A percentile compares a stretch with the other conserved stretches of the same genome.
Conservation (phyloP, 1,139 yeast genomes). For the Kodamaea alishanica region DNA sequence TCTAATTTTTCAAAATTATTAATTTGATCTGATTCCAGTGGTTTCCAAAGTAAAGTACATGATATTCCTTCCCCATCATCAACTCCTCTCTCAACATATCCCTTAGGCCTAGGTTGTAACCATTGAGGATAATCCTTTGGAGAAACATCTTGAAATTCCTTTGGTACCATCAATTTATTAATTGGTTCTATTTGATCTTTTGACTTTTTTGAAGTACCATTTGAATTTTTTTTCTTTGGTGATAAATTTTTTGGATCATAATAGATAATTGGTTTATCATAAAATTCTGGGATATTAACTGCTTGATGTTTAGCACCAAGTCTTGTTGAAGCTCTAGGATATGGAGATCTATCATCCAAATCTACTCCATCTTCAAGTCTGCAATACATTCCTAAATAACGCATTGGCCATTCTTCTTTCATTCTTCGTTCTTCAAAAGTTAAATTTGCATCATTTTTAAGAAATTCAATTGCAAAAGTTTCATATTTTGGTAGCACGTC, state of each 20-base stretch:
- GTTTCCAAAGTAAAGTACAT: conserved; percentile 65
- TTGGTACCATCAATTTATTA: conserved; percentile 43
- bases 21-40: conserved; percentile 31
- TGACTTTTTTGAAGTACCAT: conserved; percentile 15
- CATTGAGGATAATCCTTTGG: conserved; percentile 60
- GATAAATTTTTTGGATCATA: conserved; percentile 43
- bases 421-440: conserved; percentile 48
- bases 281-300: conserved; percentile 62
- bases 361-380: conserved; percentile 77
- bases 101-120: conserved; percentile 76
- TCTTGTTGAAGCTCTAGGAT: conserved; percentile 78
- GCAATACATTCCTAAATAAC: conserved; percentile 78
- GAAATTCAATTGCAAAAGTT: conserved; percentile 52
- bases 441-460: conserved; percentile 40
- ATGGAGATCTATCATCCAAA: conserved; percentile 68
- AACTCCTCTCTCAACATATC: conserved; percentile 83
- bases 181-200: conserved; percentile 18
- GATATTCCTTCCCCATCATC: conserved; percentile 57
- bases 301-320: conserved; percentile 76
- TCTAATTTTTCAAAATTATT: conserved; percentile 43
- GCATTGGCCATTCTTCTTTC: conserved; percentile 72
- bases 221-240: conserved; percentile 17
- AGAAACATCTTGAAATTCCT: conserved; percentile 39
- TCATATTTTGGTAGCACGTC: conserved; percentile 53
- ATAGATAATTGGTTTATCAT: conserved; percentile 63